Evolutionary conservation across 176 grass and related monocot genomes (phyloP), one percentile per base, ranked within the genome.

Genomic region (Stipa capillata): DNA sequence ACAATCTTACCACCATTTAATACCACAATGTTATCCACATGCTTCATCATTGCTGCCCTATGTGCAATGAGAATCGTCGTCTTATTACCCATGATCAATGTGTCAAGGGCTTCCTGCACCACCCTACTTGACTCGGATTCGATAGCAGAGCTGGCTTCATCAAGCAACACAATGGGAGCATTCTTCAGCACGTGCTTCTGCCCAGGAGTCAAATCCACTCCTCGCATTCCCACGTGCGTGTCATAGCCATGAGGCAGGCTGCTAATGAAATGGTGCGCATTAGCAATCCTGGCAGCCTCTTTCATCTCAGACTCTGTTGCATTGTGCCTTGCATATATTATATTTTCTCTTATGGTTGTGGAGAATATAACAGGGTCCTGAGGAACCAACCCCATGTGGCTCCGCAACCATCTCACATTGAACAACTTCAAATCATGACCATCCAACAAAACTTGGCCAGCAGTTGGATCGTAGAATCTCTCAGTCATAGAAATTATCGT

Each of bases 291-390:
- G n/a, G n/a, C n/a, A n/a, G n/a, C 93, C 74, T 97, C 90, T 83
- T 97, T 97, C 77, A 97, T 89, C 83, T 97, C 93, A 68, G 90
- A 84, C 36, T 97, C 93, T 17, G 90, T 89, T 56, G 93, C 93
- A 62, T 97, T 97, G 77, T 97, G 93, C 58, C 93, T 83, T 27
- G 93, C 93, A 61, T 97, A 97, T 35, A 97, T 97, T 62, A 97
- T 91, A 72, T 97, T 97, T 20, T 97, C 93, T 69, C 93, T 87
- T 72, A 97, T 91, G 28, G 93, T 97, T 62, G 93, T 97, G 20
- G 93, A 93, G 82, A 97, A 97, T 74, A 97, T 97, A 76, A 97
- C 85, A 48, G 93, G 93, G 54, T 97, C 93, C 86, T 97, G 93
- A 58, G 91, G 90, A 79, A 93, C 85, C 69, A 97, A 74, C 39